phyloP scores from a whole-genome alignment of 148 eudicot species.

The Rheum nobile region DNA sequence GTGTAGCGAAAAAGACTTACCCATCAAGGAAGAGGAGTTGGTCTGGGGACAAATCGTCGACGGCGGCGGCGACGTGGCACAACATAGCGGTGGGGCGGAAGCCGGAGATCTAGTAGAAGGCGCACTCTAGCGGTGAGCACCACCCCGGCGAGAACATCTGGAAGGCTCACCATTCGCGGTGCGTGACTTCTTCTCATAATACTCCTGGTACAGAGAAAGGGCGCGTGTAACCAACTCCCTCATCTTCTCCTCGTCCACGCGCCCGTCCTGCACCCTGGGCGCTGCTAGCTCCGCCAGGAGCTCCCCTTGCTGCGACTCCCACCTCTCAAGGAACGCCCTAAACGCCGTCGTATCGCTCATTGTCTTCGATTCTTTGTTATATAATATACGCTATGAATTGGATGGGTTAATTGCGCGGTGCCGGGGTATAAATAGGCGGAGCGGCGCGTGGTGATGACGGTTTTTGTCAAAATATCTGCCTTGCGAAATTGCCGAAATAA shows the following conservation, averaged over 20 bases:
- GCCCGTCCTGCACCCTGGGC: neutral
- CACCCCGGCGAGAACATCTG: conserved; percentile 30
- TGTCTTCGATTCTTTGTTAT: neutral
- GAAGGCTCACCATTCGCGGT: conserved; percentile 21
- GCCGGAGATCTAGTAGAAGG: conserved; percentile 39
- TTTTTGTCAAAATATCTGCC: no score
- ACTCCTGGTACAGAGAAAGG: conserved; percentile 26
- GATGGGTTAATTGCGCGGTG: no score
- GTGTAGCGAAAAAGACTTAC: neutral
- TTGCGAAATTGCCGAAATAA: no score
- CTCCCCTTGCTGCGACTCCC: conserved; percentile 21
- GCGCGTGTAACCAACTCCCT: conserved; percentile 20
- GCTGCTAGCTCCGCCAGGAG: conserved; percentile 19
- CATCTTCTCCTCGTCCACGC: neutral
- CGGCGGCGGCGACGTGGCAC: conserved; percentile 18
- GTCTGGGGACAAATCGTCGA: conserved; percentile 17
- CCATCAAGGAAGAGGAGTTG: conserved; percentile 21
- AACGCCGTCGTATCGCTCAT: conserved; percentile 9
- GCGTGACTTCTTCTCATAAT: conserved; percentile 28
- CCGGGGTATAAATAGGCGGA: no score
- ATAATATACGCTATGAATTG: no score
- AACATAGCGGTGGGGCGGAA: conserved; percentile 27
- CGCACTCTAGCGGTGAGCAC: conserved; percentile 28
- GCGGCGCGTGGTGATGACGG: no score
- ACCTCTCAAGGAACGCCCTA: conserved; percentile 21